Evolutionary conservation across 2,329 filamentous ascomycete species (phyloP).

Genomic region (Thermothelomyces thermophilus): DNA sequence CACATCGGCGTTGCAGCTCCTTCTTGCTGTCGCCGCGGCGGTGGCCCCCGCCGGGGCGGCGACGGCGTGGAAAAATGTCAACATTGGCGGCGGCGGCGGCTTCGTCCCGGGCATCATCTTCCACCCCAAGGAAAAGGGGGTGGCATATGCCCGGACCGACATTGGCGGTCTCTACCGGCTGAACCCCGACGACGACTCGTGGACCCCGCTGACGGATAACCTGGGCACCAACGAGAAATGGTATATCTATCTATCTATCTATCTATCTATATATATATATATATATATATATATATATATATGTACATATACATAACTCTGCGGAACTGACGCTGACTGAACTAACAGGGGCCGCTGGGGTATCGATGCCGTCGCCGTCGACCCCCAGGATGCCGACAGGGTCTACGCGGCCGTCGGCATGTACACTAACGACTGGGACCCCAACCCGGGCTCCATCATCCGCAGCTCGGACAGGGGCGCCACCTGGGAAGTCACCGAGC

Average conservation of each 20-base stretch:
- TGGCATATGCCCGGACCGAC: constrained; percentile 51
- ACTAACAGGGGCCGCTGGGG: constrained; percentile 50
- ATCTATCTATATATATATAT: too few relatives aligned
- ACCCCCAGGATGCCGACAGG: constrained; percentile 45
- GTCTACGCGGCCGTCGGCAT: constrained; percentile 48
- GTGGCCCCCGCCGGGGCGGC: constrained; percentile 24
- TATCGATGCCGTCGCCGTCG: constrained; percentile 49
- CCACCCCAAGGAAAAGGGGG: constrained; percentile 43
- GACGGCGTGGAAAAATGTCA: constrained; percentile 28
- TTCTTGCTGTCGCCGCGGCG: constrained; percentile 23
- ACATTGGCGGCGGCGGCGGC: constrained; percentile 50
- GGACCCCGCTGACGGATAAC: constrained; percentile 47
- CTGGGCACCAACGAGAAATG: constrained; percentile 39
- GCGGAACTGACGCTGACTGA: too few relatives aligned
- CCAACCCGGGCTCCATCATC: constrained; percentile 48
- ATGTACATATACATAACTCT: too few relatives aligned
- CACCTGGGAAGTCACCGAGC: constrained; percentile 43
- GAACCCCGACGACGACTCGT: constrained; percentile 45
- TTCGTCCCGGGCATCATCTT: constrained; percentile 53
- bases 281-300: too few relatives aligned
- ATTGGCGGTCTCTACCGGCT: constrained; percentile 52
- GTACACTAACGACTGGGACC: constrained; percentile 57
- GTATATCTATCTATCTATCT: too few relatives aligned
- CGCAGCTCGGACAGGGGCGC: constrained; percentile 47
- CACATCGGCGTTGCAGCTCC: constrained; percentile 20